Evolutionary conservation across 1,284 basidiomycete genomes (phyloP).

Genomic region (Uromyces viciae-fabae): DNA sequence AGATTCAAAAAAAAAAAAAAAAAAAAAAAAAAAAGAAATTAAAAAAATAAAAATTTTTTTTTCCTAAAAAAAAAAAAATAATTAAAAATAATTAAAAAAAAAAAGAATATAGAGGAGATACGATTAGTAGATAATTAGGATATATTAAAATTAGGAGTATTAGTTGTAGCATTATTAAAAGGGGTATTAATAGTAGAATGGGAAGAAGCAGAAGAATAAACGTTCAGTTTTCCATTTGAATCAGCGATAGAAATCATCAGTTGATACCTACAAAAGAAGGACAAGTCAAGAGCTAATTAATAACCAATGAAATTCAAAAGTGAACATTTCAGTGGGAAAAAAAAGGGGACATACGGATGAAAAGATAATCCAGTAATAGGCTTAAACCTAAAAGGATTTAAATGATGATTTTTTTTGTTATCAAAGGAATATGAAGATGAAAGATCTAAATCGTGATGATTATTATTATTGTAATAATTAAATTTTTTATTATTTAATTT

Average conservation of each 20-base stretch:
- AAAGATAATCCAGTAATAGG: constrained; percentile 35
- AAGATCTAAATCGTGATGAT: background rate
- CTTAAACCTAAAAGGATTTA: background rate
- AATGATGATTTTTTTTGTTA: background rate
- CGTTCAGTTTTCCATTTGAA: background rate
- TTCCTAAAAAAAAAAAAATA: background rate
- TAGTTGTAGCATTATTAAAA: background rate
- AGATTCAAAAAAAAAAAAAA: background rate
- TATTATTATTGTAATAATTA: background rate
- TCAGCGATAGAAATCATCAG: constrained; percentile 7
- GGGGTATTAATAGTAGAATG: background rate
- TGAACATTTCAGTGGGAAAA: background rate
- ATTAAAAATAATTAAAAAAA: background rate
- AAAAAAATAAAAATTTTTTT: background rate
- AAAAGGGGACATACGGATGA: constrained; percentile 33
- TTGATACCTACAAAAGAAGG: background rate
- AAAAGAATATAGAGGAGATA: background rate
- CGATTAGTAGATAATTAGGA: background rate
- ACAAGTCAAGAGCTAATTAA: background rate
- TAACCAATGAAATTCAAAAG: background rate
- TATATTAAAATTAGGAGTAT: background rate
- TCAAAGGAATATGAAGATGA: background rate
- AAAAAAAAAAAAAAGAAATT: background rate
- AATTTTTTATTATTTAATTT: background rate
- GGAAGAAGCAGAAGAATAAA: background rate